These are phyloP conservation scores for Trichoderma parareesei DNA, from an alignment of 495 filamentous ascomycete genomes.

Conservation along the genomic window DNA sequence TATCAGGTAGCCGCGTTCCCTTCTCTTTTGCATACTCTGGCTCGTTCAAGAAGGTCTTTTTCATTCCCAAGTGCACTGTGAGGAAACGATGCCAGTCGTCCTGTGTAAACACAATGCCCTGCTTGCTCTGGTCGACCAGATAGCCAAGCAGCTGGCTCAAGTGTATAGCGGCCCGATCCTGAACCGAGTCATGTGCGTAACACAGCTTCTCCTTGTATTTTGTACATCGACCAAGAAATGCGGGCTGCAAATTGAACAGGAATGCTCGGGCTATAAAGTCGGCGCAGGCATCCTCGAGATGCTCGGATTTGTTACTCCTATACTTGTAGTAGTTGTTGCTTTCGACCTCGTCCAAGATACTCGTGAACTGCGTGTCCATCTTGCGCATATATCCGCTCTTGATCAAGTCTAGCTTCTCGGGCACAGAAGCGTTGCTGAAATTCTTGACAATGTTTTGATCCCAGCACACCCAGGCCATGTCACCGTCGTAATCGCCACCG, in stretches of 20 bases:
- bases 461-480: conserved; percentile 88
- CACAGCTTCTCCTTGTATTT: conserved; percentile 62
- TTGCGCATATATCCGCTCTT: conserved; percentile 51
- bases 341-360: conserved; percentile 27
- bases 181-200: conserved; percentile 53
- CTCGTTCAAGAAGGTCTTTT: conserved; percentile 28
- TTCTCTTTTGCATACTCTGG: conserved; percentile 30
- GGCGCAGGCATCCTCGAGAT: conserved; percentile 18
- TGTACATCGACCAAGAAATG: conserved; percentile 66
- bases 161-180: conserved; percentile 43
- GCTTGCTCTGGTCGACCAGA: conserved; percentile 75
- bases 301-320: background rate
- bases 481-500: conserved; percentile 93
- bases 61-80: conserved; percentile 29
- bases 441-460: conserved; percentile 61
- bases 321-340: background rate
- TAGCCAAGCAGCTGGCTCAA: conserved; percentile 65
- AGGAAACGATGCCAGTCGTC: conserved; percentile 46
- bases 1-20: conserved; percentile 14
- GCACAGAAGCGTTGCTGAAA: conserved; percentile 65
- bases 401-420: conserved; percentile 37
- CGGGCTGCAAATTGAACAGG: conserved; percentile 56
- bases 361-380: conserved; percentile 43
- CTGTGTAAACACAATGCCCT: conserved; percentile 59
- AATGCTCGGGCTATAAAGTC: conserved; percentile 49